Percentiles rank a stretch among this genome's conserved stretches.
These are phyloP conservation scores for Nepenthes gracilis DNA, from an alignment of 148 eudicot genomes.

Conservation along the genomic window DNA sequence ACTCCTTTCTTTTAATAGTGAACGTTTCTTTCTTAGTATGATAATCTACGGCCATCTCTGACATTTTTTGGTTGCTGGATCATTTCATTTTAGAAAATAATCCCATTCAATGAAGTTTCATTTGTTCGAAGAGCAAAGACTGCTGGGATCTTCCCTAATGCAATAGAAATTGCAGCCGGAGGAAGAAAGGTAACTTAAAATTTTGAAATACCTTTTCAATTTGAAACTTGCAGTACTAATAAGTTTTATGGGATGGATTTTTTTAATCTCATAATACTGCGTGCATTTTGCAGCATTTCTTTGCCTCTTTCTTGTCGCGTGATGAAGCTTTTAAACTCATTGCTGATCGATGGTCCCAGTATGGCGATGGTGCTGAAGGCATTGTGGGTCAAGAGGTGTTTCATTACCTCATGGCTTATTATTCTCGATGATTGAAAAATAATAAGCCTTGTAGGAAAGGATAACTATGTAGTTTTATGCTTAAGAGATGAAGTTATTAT, in stretches of 20 bases:
- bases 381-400: conserved; percentile 43
- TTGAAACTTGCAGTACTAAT: neutral
- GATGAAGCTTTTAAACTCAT: conserved; percentile 92
- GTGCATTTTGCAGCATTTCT: conserved; percentile 52
- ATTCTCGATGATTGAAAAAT: neutral
- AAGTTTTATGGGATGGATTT: neutral
- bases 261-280: neutral
- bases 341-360: conserved; percentile 61
- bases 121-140: conserved; percentile 85
- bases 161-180: conserved; percentile 73
- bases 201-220: conserved; percentile 5
- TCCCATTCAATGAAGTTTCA: conserved; percentile 65
- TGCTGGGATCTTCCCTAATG: conserved; percentile 93
- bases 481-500: neutral
- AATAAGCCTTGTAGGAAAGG: neutral
- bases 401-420: conserved; percentile 3
- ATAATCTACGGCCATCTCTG: neutral
- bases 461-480: neutral
- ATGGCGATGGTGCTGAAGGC: conserved; percentile 31
- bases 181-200: conserved; percentile 51
- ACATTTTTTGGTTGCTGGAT: conserved; percentile 3
- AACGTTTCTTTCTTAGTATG: neutral
- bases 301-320: conserved; percentile 90
- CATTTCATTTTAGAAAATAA: conserved; percentile 55
- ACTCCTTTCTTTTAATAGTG: neutral